Evolutionary conservation across 1,284 basidiomycete species (phyloP), one percentile per base, ranked within the genome.

Genomic region (Inonotus hispidus): DNA sequence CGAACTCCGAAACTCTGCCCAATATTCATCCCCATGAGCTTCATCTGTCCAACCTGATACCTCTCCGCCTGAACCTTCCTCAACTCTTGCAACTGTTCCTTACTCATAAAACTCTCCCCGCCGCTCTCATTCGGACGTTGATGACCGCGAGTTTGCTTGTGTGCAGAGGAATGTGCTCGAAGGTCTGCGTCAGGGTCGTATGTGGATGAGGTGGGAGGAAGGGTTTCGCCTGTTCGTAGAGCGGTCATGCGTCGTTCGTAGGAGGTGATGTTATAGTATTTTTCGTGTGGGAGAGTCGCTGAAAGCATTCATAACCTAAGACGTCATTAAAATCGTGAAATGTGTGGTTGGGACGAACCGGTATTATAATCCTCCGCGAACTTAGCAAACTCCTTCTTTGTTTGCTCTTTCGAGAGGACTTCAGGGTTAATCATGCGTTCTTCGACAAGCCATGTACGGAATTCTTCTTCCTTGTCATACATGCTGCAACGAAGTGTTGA

Each of bases 331-430:
- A 11, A 53, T 21, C 11, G 43, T 38, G 38, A 38, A 39, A 7
- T 37, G 55, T 43, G 43, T 41, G 29, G 19, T 50, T 16, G 3
- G 39, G 43, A 70, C 77, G 60, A 62, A 87, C 91, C 90, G 21
- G 93, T 95, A 69, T 95, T 95, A 72, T 81, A 95, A 70, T 95
- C 93, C 72, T 95, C 93, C 10, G 85, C 79, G 66, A 85, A 93
- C 19, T 79, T 78, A 5, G 83, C 77, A 71, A 95, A 95, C 67
- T 93, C 88, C 67, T 93, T 93, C 74, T 86, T 88, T 63, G 83
- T 87, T 66, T 89, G 88, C 43, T 93, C 90, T 70, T 92, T 93
- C 4, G 87, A 80, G 49, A 93, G 76, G 1, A 86, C 88, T 73
- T 95, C 93, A 0, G 92, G 91, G 71, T 95, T 95, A 66, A 93